Base-by-base conservation (phyloP, 2,329 filamentous ascomycete genomes). In the Verticillium zaregamsianum region DNA sequence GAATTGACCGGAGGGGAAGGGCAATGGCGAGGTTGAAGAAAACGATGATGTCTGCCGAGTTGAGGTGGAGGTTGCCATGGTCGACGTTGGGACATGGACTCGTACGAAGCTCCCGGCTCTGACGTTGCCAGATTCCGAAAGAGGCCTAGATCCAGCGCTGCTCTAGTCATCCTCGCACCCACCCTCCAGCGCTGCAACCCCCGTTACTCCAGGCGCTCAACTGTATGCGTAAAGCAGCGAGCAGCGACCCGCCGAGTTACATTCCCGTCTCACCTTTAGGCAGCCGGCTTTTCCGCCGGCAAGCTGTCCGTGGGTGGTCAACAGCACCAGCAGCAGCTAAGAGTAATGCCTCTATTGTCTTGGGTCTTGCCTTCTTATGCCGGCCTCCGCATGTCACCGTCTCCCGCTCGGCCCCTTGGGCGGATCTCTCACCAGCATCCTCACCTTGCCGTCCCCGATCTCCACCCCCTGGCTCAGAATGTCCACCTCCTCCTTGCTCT, bases 381-480 rank as follows among this genome's bases (percentile, higher is more conserved):
- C 17, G 20, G 17, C 39, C 39, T 45, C 15, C 60, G 64, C 63
- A 45, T 61, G 63, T 66, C 71, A 76, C 73, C 76, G 76, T 62
- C 75, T 77, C 58, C 75, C 78, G 65, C 80, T 80, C n/a, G 83
- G 82, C 2, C 82, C 82, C 76, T 84, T 86, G 61, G 83, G 82
- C 63, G 82, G 79, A 66, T 86, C 86, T 67, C 86, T 79, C 60
- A 89, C 86, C 66, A 89, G 76, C 68, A 89, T 79, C 73, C 85
- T 81, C 61, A 89, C 86, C 74, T 88, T 89, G 66, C 86, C 86
- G 63, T 87, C 85, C 33, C 86, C 86, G 70, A 89, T 88, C 75
- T 89, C 86, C 54, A 88, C 83, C n/a, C 86, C 86, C 71, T 88
- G 84, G 66, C 84, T 83, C 56, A 89, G 76, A 63, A 89, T 85